Percentiles rank a stretch among this genome's conserved stretches.
phyloP scores from a whole-genome alignment of 768 basidiomycete species.

The Boletus tylopilopsis region DNA sequence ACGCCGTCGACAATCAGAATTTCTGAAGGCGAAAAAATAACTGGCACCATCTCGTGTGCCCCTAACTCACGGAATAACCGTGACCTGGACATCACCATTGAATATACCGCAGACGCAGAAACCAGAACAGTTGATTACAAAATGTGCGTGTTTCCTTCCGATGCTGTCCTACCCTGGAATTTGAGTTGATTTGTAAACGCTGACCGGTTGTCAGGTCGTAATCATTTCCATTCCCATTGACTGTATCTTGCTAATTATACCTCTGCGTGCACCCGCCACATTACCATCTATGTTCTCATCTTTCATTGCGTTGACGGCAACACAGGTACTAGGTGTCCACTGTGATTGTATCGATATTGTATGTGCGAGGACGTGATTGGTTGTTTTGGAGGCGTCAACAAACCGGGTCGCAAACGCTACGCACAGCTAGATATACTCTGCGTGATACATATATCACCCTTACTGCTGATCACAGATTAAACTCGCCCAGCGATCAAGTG shows the following conservation, averaged over 20 bases:
- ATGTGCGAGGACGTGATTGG: neutral
- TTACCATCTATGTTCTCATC: neutral
- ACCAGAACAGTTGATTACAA: slow-evolving; percentile 59
- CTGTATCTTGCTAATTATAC: slow-evolving; percentile 12
- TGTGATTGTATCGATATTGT: slow-evolving; percentile 3
- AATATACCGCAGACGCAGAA: slow-evolving; percentile 50
- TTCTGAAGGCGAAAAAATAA: slow-evolving; percentile 65
- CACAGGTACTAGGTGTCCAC: slow-evolving; percentile 27
- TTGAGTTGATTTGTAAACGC: slow-evolving; percentile 34
- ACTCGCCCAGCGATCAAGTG: slow-evolving; percentile 34
- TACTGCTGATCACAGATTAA: slow-evolving; percentile 7
- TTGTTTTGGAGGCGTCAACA: neutral
- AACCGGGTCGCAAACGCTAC: neutral
- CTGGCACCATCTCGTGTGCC: slow-evolving; percentile 69
- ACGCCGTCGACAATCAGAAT: slow-evolving; percentile 76
- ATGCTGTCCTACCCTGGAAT: slow-evolving; percentile 5
- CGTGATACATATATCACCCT: neutral
- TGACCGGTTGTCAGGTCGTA: slow-evolving; percentile 76
- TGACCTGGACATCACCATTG: slow-evolving; percentile 86
- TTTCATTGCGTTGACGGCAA: slow-evolving; percentile 10
- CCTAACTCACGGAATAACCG: slow-evolving; percentile 94
- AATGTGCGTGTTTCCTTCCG: slow-evolving; percentile 64
- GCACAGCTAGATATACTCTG: neutral
- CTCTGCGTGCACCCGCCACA: slow-evolving; percentile 4
- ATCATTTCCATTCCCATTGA: slow-evolving; percentile 29